Evolutionary conservation across 805 yeast genomes (phyloP).

Genomic region (Candida maesae): DNA sequence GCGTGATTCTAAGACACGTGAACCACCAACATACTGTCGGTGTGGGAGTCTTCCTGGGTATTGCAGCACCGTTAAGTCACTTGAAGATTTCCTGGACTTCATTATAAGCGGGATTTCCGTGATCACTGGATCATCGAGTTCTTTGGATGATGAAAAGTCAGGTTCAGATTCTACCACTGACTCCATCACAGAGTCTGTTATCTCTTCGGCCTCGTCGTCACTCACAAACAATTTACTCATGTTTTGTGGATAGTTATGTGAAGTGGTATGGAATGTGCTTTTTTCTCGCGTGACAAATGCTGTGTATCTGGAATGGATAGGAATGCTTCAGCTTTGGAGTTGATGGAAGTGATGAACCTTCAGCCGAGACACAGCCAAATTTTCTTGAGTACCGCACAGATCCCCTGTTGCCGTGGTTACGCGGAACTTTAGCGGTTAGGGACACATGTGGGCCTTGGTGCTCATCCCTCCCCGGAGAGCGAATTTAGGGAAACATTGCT

Average conservation of each 20-base stretch:
- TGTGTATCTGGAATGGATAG: no score
- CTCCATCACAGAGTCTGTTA: background rate
- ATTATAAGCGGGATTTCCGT: slow-evolving; percentile 56
- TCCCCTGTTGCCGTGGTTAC: no score
- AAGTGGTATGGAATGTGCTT: background rate
- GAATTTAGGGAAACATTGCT: no score
- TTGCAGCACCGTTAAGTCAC: slow-evolving; percentile 45
- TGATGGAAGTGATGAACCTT: no score
- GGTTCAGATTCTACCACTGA: no score
- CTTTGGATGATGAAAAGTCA: slow-evolving; percentile 14
- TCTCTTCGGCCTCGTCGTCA: slow-evolving; percentile 20
- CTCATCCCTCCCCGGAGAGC: no score
- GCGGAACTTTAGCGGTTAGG: no score
- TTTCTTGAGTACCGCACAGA: no score
- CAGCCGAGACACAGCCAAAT: no score
- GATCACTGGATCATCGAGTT: slow-evolving; percentile 47
- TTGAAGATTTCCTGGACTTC: slow-evolving; percentile 27
- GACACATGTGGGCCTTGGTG: no score
- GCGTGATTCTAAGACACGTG: slow-evolving; percentile 38
- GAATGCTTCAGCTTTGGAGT: background rate
- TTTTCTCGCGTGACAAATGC: no score
- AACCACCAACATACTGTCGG: slow-evolving; percentile 35
- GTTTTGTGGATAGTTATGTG: background rate
- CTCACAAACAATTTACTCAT: slow-evolving; percentile 21
- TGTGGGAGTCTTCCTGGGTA: slow-evolving; percentile 55